Evolutionary conservation across 2,329 filamentous ascomycete species (phyloP), one percentile per base, ranked within the genome.

Genomic region (Mollisiaceae sp.): DNA sequence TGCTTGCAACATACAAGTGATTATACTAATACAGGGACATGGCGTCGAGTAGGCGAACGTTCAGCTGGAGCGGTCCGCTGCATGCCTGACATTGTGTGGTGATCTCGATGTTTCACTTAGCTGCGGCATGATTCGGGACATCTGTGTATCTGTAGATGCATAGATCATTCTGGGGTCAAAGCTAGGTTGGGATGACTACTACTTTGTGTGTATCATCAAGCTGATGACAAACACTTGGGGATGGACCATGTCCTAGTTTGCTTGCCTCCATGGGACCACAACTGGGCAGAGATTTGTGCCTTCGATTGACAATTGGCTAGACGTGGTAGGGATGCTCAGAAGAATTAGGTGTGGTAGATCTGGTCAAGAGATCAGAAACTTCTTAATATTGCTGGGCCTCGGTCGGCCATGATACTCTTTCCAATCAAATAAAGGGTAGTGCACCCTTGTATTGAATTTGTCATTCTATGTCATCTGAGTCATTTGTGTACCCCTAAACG

Each of bases 61-160:
- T 50, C 45, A 50, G 45, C n/a, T 50, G n/a, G 45, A 50, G 6
- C 45, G n/a, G n/a, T 20, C 45, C 45, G 45, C 45, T 50, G 45
- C 45, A 50, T 50, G 45, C 24, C 45, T 22, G n/a, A 22, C 11
- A 8, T 50, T 8, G n/a, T 24, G 12, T 50, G n/a, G 45, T 22
- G n/a, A 11, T 22, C n/a, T 50, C 3, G 22, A 4, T 54, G 50
- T 54, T 35, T 54, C 50, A 54, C 50, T 35, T 14, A 11, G 50
- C 22, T 15, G 50, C 50, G 1, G 22, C 50, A 54, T 18, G 27
- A 35, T 54, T 54, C 50, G 14, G 9, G 50, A 18, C 50, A 54
- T 27, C n/a, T 32, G 50, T 54, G 50, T 32, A 35, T 35, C 50
- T 54, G 15, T 54, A n/a, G 50, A 54, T 54, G 11, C 50, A 54